These are phyloP conservation scores for Fraxinus sp. DNA, from an alignment of 305 asterid genomes.

Conservation along the genomic window DNA sequence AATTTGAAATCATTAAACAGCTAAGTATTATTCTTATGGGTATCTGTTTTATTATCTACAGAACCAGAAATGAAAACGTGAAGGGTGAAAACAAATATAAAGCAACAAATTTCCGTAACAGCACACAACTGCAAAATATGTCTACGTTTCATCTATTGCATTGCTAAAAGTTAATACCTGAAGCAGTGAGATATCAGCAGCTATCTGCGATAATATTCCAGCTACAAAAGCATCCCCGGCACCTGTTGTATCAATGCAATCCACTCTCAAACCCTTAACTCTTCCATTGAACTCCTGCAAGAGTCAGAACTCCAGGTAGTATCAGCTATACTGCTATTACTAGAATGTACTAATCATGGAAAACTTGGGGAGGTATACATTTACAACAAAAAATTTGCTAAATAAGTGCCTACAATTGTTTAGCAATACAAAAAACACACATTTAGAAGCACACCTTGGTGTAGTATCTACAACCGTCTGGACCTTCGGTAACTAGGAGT, in stretches of 20 bases:
- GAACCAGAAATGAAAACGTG: background rate
- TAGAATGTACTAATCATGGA: background rate
- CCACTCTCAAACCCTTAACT: slow-evolving; percentile 79
- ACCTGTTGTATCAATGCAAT: slow-evolving; percentile 84
- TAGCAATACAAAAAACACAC: background rate
- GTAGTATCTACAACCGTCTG: slow-evolving; percentile 94
- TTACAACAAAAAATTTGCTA: background rate
- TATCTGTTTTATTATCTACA: background rate
- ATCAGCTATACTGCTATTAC: background rate
- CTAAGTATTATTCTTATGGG: background rate
- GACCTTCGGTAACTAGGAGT: slow-evolving; percentile 94
- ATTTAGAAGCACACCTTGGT: slow-evolving; percentile 60
- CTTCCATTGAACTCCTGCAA: slow-evolving; percentile 83
- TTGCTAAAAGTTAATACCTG: slow-evolving; percentile 43
- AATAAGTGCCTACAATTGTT: background rate
- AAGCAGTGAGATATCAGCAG: slow-evolving; percentile 65
- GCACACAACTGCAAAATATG: background rate
- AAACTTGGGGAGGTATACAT: background rate
- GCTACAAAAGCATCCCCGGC: slow-evolving; percentile 99
- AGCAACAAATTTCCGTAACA: background rate
- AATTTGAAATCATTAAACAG: background rate
- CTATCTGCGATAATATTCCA: slow-evolving; percentile 74
- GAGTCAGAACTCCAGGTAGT: background rate
- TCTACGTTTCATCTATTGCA: background rate
- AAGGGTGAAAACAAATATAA: background rate